Percentiles rank a stretch among this genome's conserved stretches.
These are phyloP conservation scores for Pestalotiopsis fici DNA, from an alignment of 2,329 filamentous ascomycete species.

Conservation along the genomic window DNA sequence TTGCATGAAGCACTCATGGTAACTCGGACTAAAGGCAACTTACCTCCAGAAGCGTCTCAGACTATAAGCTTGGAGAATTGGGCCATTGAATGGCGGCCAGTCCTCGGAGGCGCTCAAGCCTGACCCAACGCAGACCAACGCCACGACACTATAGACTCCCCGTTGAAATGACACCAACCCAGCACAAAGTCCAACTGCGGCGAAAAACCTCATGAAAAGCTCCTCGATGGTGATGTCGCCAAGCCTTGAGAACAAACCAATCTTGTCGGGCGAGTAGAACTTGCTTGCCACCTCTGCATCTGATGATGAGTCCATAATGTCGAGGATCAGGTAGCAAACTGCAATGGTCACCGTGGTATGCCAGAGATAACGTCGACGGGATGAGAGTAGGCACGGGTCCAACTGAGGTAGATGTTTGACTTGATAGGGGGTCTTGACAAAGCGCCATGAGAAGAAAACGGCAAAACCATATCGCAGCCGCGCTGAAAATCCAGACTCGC, in stretches of 20 bases:
- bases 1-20: not conserved
- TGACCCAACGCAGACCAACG: not conserved
- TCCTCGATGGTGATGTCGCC: not conserved
- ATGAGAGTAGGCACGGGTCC: not conserved
- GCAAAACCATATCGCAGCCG: constrained; percentile 11
- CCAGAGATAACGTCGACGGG: not conserved
- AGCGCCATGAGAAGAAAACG: constrained; percentile 15
- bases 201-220: constrained; percentile 9
- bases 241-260: not conserved
- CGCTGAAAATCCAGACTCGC: not conserved
- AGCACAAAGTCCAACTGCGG: constrained; percentile 9
- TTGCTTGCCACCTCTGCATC: not conserved
- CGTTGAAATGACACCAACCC: constrained; percentile 11
- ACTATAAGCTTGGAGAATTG: constrained; percentile 4
- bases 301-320: not conserved
- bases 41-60: not conserved
- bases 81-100: constrained; percentile 10
- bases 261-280: not conserved
- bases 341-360: not conserved
- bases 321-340: not conserved
- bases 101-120: constrained; percentile 1
- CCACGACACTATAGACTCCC: constrained; percentile 10
- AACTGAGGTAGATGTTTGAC: constrained; percentile 1
- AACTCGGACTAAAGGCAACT: not conserved
- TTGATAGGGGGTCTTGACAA: constrained; percentile 13